Evolutionary conservation across 2,329 filamentous ascomycete genomes (phyloP), one percentile per base, ranked within the genome.

Genomic region (Claviceps citrina): DNA sequence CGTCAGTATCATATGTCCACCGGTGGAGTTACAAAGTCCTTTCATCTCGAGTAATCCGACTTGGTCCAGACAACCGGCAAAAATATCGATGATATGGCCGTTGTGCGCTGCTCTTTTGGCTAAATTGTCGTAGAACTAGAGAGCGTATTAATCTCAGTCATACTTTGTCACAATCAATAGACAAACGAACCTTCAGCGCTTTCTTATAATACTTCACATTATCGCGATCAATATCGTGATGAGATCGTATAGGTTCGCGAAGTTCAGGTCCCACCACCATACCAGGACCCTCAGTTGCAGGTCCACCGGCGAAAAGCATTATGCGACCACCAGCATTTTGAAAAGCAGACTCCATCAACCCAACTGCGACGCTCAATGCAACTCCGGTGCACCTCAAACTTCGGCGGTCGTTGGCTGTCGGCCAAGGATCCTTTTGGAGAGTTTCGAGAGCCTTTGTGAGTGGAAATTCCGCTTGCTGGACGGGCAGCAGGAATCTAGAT

Each of bases 181-280:
- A 16, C 12, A 31, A 27, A 13, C 67, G 43, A 60, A 85, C 82
- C 76, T 96, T 98, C 38, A 95, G 64, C 18, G 91, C 91, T 66
- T 98, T 98, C 71, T 98, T 98, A 67, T 93, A 96, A 65, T 96
- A 95, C 63, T 98, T 98, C 66, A 94, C 93, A 59, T 95, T 95
- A 62, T 98, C 91, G 43, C 87, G 78, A 58, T 98, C 91, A 60
- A 98, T 98, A 54, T 98, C 91, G 62, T 98, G 91, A 64, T 98
- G 91, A 31, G 89, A 96, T 55, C 91, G 81, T 49, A 98, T 96
- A 8, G 93, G 86, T 59, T 98, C 91, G 59, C 89, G 82, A 48
- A 98, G 68, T 63, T 98, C 91, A 19, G 91, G 84, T 2, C 87
- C 87, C 56, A 98, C 91, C 25, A 98, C 91, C 74, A 94, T 86